These are phyloP conservation scores for Sporisorium exsertum DNA, from an alignment of 1,284 basidiomycete genomes.

Conservation along the genomic window DNA sequence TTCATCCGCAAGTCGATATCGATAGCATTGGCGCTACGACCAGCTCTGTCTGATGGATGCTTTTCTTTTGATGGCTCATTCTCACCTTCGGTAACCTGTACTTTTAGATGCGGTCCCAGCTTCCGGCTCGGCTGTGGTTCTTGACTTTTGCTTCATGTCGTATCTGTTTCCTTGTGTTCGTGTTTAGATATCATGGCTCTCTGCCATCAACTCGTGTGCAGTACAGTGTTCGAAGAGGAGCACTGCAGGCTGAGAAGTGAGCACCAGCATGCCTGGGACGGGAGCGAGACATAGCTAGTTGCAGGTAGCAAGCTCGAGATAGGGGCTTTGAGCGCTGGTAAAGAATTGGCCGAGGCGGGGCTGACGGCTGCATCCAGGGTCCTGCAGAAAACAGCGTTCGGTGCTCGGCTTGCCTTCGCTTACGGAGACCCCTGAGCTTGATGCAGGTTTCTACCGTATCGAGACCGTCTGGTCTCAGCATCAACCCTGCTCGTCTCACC, in stretches of 20 bases:
- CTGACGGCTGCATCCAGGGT: neutral
- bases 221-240: neutral
- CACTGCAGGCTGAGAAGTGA: neutral
- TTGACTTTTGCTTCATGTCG: neutral
- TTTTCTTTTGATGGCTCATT: neutral
- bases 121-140: neutral
- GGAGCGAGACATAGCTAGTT: too few relatives aligned
- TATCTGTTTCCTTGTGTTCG: neutral
- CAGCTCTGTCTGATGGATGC: slow-evolving; percentile 7
- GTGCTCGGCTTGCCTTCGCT: neutral
- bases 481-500: neutral
- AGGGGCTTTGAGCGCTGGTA: neutral
- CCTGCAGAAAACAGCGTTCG: neutral
- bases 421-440: neutral
- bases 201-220: neutral
- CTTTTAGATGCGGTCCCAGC: slow-evolving; percentile 9
- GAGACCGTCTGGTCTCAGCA: neutral
- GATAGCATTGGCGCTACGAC: slow-evolving; percentile 53
- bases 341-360: neutral
- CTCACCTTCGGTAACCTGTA: slow-evolving; percentile 1
- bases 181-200: neutral
- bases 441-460: neutral
- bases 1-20: slow-evolving; percentile 62
- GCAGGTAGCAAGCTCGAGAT: too few relatives aligned
- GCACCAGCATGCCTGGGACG: neutral